A percentile compares a stretch with the other conserved stretches of the same genome.
Conservation (phyloP, 495 filamentous ascomycete species). For the Neurospora tetrasperma region DNA sequence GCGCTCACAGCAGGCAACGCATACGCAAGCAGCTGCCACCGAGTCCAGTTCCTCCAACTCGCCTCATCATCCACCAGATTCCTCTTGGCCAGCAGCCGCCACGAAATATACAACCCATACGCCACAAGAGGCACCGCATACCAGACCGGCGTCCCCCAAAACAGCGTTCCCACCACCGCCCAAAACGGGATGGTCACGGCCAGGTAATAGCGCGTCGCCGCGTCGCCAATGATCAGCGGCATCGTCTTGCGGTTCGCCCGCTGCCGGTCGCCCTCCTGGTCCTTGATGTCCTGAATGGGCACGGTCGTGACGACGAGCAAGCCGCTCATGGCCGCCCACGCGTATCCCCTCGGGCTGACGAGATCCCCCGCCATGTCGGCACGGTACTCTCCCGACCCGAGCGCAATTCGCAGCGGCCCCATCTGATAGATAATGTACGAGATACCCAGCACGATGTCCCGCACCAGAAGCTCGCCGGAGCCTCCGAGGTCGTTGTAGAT, state of each 20-base stretch:
- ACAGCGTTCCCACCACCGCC: too few relatives aligned
- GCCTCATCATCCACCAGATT: neutral
- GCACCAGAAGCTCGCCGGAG: constrained; percentile 30
- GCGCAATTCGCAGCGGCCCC: constrained; percentile 19
- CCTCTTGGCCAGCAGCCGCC: neutral
- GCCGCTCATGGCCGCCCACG: constrained; percentile 37
- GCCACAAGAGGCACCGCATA: neutral
- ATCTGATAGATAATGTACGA: constrained; percentile 28
- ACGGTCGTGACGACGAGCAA: constrained; percentile 40
- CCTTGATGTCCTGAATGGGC: constrained; percentile 28
- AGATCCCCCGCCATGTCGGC: neutral
- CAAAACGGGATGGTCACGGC: too few relatives aligned
- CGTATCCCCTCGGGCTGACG: constrained; percentile 13
- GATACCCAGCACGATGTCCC: constrained; percentile 38
- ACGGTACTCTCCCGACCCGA: constrained; percentile 3
- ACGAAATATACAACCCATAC: neutral
- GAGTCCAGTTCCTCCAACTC: neutral
- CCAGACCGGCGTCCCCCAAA: neutral
- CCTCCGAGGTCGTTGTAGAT: constrained; percentile 47
- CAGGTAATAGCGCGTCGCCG: too few relatives aligned
- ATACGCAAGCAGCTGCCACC: neutral
- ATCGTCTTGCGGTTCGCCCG: too few relatives aligned
- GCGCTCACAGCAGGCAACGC: neutral
- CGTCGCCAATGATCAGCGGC: too few relatives aligned
- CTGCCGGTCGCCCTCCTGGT: too few relatives aligned